Conservation (phyloP, 345 rosid genomes). For the Citrus mangshanensis region DNA sequence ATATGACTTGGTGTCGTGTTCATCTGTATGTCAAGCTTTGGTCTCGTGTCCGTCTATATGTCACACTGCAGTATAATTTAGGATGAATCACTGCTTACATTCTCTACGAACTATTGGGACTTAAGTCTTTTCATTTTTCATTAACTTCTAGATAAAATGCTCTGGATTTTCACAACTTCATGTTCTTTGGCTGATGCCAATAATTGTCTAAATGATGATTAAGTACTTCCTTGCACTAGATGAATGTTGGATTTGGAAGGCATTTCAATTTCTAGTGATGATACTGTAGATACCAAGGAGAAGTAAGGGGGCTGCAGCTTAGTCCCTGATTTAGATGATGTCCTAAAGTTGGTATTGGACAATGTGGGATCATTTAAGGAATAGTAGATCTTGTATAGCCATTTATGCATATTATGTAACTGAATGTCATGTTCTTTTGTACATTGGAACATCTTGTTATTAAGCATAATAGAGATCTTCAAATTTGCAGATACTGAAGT, state of each 20-base stretch:
- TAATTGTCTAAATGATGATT: neutral
- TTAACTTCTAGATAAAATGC: neutral
- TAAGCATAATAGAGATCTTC: slow-evolving; percentile 21
- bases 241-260: neutral
- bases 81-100: slow-evolving; percentile 1
- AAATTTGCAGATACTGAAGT: slow-evolving; percentile 42
- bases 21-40: neutral
- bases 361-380: too few species aligned
- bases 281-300: neutral
- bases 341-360: too few species aligned
- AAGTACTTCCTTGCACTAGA: neutral
- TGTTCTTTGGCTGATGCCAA: neutral
- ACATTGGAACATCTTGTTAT: neutral
- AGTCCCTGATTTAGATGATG: neutral
- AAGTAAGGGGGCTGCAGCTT: neutral
- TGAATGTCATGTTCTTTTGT: neutral
- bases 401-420: neutral
- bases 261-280: neutral
- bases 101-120: neutral
- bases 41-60: neutral
- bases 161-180: neutral
- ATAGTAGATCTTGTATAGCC: neutral
- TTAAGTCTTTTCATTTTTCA: neutral
- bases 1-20: neutral
- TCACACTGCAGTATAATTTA: neutral